Percentiles rank a stretch among this genome's conserved stretches.
Conservation (phyloP, 228 moss, liverwort and hornwort genomes). For the Sphagnum magellanicum region DNA sequence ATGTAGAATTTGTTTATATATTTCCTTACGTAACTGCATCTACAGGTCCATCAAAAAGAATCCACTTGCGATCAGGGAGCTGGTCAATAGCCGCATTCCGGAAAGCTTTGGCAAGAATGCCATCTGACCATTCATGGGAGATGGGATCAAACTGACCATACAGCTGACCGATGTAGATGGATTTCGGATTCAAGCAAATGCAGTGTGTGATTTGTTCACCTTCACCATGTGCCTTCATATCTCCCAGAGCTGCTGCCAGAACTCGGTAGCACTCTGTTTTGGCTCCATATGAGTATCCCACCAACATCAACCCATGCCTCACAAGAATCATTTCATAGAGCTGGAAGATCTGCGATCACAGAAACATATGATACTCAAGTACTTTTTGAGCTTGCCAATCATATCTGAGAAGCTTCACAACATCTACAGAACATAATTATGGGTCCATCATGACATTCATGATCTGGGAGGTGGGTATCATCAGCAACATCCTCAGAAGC, state of each 20-base stretch:
- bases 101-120: slow-evolving; percentile 63
- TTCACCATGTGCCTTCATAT: slow-evolving; percentile 54
- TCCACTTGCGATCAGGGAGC: slow-evolving; percentile 60
- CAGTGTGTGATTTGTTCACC: slow-evolving; percentile 46
- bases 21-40: slow-evolving; percentile 32
- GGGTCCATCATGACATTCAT: too few species aligned
- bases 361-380: neutral
- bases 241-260: slow-evolving; percentile 51
- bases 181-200: slow-evolving; percentile 60
- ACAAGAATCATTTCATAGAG: slow-evolving; percentile 72
- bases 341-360: slow-evolving; percentile 41
- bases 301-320: slow-evolving; percentile 73
- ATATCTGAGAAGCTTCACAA: too few species aligned
- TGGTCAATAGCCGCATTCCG: slow-evolving; percentile 51
- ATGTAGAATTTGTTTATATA: too few species aligned
- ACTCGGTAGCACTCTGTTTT: slow-evolving; percentile 57
- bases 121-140: slow-evolving; percentile 73
- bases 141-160: slow-evolving; percentile 66
- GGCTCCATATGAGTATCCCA: slow-evolving; percentile 61
- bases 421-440: too few species aligned
- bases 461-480: too few species aligned
- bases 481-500: too few species aligned
- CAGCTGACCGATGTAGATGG: slow-evolving; percentile 65
- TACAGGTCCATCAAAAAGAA: slow-evolving; percentile 69
- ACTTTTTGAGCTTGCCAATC: too few species aligned